Conservation (phyloP, 352 stramenopile genomes). For the Phytophthora multivora region DNA sequence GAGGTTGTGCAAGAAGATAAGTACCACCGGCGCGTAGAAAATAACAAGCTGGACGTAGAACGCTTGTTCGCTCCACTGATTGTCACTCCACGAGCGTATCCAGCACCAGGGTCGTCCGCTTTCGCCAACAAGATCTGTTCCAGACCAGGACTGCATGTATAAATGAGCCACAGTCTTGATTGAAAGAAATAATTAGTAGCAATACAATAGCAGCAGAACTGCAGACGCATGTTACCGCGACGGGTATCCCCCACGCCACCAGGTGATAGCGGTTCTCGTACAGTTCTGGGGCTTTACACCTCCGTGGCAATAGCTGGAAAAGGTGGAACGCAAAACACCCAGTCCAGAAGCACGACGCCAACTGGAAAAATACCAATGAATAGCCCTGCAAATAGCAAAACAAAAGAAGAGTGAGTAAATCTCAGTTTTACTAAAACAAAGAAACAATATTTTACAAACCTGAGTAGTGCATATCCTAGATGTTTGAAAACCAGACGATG, state of each 20-base stretch:
- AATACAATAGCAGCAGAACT: background rate
- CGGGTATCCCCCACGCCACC: constrained; percentile 66
- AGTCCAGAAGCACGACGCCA: constrained; percentile 76
- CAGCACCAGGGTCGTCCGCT: constrained; percentile 78
- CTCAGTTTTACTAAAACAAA: no score
- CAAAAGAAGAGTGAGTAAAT: background rate
- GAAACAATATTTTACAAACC: constrained; percentile 21
- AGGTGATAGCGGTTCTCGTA: constrained; percentile 77
- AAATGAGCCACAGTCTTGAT: constrained; percentile 59
- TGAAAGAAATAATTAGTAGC: constrained; percentile 3
- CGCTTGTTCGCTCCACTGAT: constrained; percentile 48
- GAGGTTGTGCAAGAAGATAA: constrained; percentile 65
- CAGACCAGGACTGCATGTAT: constrained; percentile 43
- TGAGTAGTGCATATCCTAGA: constrained; percentile 40
- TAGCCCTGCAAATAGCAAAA: constrained; percentile 46
- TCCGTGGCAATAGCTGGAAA: constrained; percentile 62
- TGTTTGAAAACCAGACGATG: background rate
- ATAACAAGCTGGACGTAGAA: constrained; percentile 68
- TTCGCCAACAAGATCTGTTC: constrained; percentile 59
- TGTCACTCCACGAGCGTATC: constrained; percentile 73
- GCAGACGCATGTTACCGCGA: constrained; percentile 31
- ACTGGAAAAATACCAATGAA: constrained; percentile 64
- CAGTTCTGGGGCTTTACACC: constrained; percentile 59
- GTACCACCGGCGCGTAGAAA: constrained; percentile 62
- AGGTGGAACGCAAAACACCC: constrained; percentile 82